Percentiles rank a stretch among this genome's conserved stretches.
These are phyloP conservation scores for Pugionium cornutum DNA, from an alignment of 345 rosid genomes.

Conservation along the genomic window DNA sequence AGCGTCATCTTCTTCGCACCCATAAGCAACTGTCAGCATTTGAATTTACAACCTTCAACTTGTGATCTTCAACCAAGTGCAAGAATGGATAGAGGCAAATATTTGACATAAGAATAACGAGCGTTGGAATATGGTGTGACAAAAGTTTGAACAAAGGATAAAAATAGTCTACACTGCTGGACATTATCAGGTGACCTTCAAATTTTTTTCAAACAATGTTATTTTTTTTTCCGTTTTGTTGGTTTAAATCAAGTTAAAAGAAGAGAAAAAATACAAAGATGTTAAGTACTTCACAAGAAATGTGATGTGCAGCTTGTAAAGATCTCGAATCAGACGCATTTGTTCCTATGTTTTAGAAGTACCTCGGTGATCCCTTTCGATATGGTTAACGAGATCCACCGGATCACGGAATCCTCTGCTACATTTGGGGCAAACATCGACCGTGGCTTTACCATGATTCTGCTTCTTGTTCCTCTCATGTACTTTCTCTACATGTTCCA, in stretches of 20 bases:
- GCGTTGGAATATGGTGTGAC: too few relatives aligned
- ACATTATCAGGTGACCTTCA: too few relatives aligned
- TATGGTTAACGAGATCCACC: conserved; percentile 82
- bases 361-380: conserved; percentile 86
- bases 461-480: conserved; percentile 60
- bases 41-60: conserved; percentile 60
- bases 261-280: not conserved
- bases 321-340: too few relatives aligned
- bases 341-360: conserved; percentile 59
- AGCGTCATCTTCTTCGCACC: conserved; percentile 71
- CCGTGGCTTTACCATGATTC: conserved; percentile 51
- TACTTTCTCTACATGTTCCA: conserved; percentile 66
- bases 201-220: too few relatives aligned
- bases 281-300: not conserved
- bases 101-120: too few relatives aligned
- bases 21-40: conserved; percentile 49
- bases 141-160: too few relatives aligned
- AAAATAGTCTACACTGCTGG: not conserved
- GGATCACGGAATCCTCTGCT: conserved; percentile 87
- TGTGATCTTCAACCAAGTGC: conserved; percentile 70
- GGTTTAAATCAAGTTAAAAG: too few relatives aligned
- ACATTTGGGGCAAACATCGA: conserved; percentile 91
- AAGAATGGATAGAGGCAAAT: conserved; percentile 66
- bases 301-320: not conserved
- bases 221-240: too few relatives aligned